Conservation (phyloP, 2,329 filamentous ascomycete species). For the Alternaria arbusti region DNA sequence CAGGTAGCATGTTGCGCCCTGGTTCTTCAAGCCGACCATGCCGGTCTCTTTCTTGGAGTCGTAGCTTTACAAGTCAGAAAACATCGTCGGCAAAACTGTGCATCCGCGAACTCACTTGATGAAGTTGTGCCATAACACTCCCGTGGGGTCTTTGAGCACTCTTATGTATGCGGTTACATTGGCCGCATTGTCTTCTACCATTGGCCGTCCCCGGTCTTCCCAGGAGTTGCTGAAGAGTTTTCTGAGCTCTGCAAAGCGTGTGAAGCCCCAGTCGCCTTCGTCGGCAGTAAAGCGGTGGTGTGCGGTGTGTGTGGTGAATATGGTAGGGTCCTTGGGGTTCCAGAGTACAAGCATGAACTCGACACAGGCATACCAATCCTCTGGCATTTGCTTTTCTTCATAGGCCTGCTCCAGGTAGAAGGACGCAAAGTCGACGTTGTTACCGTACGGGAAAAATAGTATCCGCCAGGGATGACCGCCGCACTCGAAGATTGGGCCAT, state of each 20-base stretch:
- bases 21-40: constrained; percentile 95
- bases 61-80: constrained; percentile 59
- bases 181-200: constrained; percentile 77
- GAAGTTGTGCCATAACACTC: constrained; percentile 90
- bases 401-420: constrained; percentile 97
- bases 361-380: constrained; percentile 95
- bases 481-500: constrained; percentile 86
- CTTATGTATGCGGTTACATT: constrained; percentile 85
- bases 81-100: neutral
- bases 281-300: constrained; percentile 96
- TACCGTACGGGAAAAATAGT: constrained; percentile 93
- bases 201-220: constrained; percentile 71
- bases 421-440: constrained; percentile 90
- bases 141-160: constrained; percentile 84
- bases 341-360: constrained; percentile 94
- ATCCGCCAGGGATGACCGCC: constrained; percentile 92
- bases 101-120: constrained; percentile 60
- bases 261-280: constrained; percentile 98
- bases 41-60: constrained; percentile 99
- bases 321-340: constrained; percentile 90
- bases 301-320: constrained; percentile 78
- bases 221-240: constrained; percentile 81
- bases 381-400: constrained; percentile 73
- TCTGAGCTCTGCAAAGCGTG: constrained; percentile 88
- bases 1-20: constrained; percentile 74